These are phyloP conservation scores for Lipomyces kockii DNA, from an alignment of 805 yeast genomes.

Conservation along the genomic window DNA sequence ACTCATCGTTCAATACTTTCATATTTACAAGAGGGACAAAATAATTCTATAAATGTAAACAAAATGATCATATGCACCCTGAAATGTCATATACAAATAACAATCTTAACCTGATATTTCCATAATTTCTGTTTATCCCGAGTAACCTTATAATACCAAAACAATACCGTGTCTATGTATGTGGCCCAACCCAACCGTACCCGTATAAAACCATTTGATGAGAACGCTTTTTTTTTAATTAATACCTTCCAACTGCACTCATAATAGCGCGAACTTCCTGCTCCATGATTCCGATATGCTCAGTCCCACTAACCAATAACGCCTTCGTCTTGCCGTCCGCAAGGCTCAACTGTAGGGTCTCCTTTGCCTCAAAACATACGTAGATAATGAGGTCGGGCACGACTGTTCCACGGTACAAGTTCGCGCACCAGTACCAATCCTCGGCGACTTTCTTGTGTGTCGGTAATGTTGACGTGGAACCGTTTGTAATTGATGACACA, in stretches of 20 bases:
- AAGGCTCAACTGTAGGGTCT: slow-evolving; percentile 1
- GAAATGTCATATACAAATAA: too few relatives aligned
- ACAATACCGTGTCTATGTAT: too few relatives aligned
- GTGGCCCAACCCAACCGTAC: too few relatives aligned
- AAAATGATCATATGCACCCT: too few relatives aligned
- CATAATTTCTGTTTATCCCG: too few relatives aligned
- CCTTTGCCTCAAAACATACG: slow-evolving; percentile 13
- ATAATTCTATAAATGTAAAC: too few relatives aligned
- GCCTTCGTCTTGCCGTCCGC: slow-evolving; percentile 12
- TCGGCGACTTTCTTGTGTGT: slow-evolving; percentile 7
- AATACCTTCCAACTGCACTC: slow-evolving; percentile 2
- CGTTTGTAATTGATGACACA: background rate
- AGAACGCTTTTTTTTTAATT: background rate
- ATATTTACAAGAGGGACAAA: too few relatives aligned
- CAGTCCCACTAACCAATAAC: slow-evolving; percentile 22
- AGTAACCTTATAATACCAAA: too few relatives aligned
- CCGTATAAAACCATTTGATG: too few relatives aligned
- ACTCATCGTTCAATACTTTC: too few relatives aligned
- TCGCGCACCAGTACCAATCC: slow-evolving; percentile 28
- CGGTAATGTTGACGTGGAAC: background rate
- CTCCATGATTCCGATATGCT: slow-evolving; percentile 23
- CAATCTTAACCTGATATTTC: too few relatives aligned
- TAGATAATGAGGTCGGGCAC: slow-evolving; percentile 27
- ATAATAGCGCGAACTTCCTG: slow-evolving; percentile 15
- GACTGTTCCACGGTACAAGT: slow-evolving; percentile 25